phyloP scores from a whole-genome alignment of 257 asterid species.

The Jaltomata sinuosa region DNA sequence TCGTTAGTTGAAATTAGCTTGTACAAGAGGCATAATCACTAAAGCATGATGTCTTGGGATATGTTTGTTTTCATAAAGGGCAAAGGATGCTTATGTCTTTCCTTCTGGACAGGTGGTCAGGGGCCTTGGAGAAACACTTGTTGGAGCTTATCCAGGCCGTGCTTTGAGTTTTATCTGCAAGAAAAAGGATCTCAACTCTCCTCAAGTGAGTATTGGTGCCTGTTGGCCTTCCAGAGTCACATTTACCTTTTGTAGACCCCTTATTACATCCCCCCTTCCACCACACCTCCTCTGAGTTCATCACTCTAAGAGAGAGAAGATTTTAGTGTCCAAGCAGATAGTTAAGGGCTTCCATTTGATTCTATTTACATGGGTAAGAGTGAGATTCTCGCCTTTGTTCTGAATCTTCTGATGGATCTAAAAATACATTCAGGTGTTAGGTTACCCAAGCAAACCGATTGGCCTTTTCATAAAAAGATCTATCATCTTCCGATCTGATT shows the following conservation, averaged over 20 bases:
- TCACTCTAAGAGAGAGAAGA: not conserved
- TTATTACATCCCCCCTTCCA: not conserved
- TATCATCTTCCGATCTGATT: slow-evolving; percentile 94
- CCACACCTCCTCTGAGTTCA: not conserved
- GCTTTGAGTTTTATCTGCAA: slow-evolving; percentile 94
- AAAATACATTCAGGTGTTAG: slow-evolving; percentile 58
- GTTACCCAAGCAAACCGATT: slow-evolving; percentile 96
- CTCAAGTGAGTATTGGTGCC: slow-evolving; percentile 40
- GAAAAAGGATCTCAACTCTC: slow-evolving; percentile 70
- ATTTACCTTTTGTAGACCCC: not conserved
- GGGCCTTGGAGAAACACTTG: slow-evolving; percentile 99
- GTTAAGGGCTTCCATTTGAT: not conserved
- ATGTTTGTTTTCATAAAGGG: not conserved
- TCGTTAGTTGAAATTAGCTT: not conserved
- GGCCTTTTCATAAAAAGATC: slow-evolving; percentile 82
- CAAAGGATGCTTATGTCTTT: not conserved
- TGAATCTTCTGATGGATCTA: not conserved
- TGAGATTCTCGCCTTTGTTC: not conserved
- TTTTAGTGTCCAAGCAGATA: not conserved
- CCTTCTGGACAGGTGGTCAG: slow-evolving; percentile 66
- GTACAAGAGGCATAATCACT: not conserved
- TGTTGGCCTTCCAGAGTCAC: not conserved
- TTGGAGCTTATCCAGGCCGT: slow-evolving; percentile 99
- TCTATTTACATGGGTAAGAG: not conserved
- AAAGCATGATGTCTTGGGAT: not conserved